phyloP scores from a whole-genome alignment of 2,329 filamentous ascomycete genomes.

The Acrocalymma vagum region DNA sequence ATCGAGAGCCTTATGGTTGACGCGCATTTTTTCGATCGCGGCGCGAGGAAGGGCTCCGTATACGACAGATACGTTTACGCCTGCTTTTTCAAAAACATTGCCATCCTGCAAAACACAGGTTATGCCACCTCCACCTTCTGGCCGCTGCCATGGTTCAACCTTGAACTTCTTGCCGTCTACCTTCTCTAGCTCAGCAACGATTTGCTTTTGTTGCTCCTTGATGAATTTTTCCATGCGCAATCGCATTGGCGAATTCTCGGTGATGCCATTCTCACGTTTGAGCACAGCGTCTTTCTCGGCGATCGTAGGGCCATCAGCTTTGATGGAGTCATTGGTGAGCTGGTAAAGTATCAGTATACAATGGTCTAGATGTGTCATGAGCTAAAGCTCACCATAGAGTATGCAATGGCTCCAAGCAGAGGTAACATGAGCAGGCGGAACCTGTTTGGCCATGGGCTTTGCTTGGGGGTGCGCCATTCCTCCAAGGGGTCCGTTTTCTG shows the following conservation, averaged over 20 bases:
- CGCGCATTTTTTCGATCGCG: slow-evolving; percentile 84
- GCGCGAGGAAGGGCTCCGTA: slow-evolving; percentile 89
- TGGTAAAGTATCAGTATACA: slow-evolving; percentile 21
- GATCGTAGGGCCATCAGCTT: slow-evolving; percentile 72
- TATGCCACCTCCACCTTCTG: slow-evolving; percentile 89
- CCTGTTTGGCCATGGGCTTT: slow-evolving; percentile 50
- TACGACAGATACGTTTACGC: slow-evolving; percentile 93
- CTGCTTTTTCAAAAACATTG: slow-evolving; percentile 97
- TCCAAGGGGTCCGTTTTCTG: slow-evolving; percentile 38
- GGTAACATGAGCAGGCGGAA: slow-evolving; percentile 57
- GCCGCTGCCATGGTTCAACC: slow-evolving; percentile 85
- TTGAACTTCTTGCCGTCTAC: slow-evolving; percentile 86
- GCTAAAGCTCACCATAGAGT: slow-evolving; percentile 64
- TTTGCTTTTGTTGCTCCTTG: slow-evolving; percentile 88
- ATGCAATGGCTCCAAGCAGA: slow-evolving; percentile 62
- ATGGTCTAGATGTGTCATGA: too few species aligned
- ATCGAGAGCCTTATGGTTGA: slow-evolving; percentile 90
- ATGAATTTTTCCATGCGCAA: slow-evolving; percentile 97
- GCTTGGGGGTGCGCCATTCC: slow-evolving; percentile 43
- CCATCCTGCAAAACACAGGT: slow-evolving; percentile 96
- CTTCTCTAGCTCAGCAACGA: slow-evolving; percentile 82
- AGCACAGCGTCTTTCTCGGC: slow-evolving; percentile 84
- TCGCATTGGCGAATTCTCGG: slow-evolving; percentile 87
- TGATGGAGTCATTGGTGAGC: slow-evolving; percentile 48
- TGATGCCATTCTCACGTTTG: slow-evolving; percentile 81